A percentile compares a stretch with the other conserved stretches of the same genome.
These are phyloP conservation scores for Scenedesmus sp. DNA, from an alignment of 163 green algal genomes.

Conservation along the genomic window DNA sequence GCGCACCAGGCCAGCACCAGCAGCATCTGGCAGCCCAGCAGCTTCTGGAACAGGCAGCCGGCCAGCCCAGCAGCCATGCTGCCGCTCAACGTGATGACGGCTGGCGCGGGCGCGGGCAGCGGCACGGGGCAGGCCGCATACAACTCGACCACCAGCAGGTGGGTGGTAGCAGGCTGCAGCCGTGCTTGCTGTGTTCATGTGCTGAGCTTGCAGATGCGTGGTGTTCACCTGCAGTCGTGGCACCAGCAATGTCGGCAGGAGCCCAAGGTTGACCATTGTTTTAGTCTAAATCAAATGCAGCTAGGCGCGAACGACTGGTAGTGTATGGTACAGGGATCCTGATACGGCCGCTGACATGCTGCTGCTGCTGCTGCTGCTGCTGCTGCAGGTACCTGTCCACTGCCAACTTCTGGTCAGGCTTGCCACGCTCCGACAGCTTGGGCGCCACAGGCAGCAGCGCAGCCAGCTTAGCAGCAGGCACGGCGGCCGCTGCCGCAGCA, in stretches of 20 bases:
- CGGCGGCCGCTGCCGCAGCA: conserved; percentile 24
- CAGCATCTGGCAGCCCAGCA: conserved; percentile 65
- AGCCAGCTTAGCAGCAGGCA: conserved; percentile 19
- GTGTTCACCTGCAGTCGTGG: neutral
- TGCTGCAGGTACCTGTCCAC: conserved; percentile 29
- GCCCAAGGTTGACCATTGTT: neutral
- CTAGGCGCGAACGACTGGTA: too few relatives aligned
- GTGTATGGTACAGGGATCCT: neutral
- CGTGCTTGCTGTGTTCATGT: neutral
- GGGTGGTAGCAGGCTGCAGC: neutral
- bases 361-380: neutral
- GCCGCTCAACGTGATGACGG: conserved; percentile 56
- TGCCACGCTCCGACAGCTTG: conserved; percentile 21
- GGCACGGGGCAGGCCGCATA: conserved; percentile 34
- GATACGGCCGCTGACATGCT: neutral
- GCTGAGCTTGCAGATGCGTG: neutral
- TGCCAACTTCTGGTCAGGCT: conserved; percentile 31
- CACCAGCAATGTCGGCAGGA: neutral
- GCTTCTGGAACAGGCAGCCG: conserved; percentile 67
- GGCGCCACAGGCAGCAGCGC: neutral
- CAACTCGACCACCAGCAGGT: conserved; percentile 35
- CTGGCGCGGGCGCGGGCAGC: neutral
- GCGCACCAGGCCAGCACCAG: conserved; percentile 60
- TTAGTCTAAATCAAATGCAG: neutral
- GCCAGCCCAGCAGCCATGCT: conserved; percentile 48